Evolutionary conservation across 1,284 basidiomycete species (phyloP).

Genomic region (Erythrobasidium hasegawianum): DNA sequence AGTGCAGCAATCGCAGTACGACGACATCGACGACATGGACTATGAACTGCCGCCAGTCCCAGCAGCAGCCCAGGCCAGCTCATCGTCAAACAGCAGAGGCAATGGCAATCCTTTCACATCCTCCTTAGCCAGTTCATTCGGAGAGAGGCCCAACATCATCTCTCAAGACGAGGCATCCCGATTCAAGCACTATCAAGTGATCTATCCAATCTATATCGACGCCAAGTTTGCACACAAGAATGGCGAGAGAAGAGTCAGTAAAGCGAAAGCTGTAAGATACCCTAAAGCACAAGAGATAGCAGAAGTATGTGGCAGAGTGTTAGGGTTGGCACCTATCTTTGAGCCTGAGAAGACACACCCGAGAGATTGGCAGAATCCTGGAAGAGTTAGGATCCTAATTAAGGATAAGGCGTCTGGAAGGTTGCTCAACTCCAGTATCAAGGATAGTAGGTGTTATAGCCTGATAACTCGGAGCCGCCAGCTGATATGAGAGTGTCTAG

Average conservation of each 20-base stretch:
- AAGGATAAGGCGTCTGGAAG: slow-evolving; percentile 65
- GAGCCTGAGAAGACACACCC: slow-evolving; percentile 75
- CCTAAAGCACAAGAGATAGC: slow-evolving; percentile 88
- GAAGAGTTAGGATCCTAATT: slow-evolving; percentile 87
- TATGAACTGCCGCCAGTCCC: slow-evolving; percentile 26
- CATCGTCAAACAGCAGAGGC: not conserved
- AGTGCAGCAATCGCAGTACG: slow-evolving; percentile 11
- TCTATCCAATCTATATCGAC: slow-evolving; percentile 97
- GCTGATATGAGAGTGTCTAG: slow-evolving; percentile 1
- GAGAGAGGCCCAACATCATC: slow-evolving; percentile 8
- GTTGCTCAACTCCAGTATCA: slow-evolving; percentile 67
- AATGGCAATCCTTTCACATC: not conserved
- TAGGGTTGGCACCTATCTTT: slow-evolving; percentile 68
- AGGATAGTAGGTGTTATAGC: slow-evolving; percentile 64
- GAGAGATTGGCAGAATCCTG: slow-evolving; percentile 93
- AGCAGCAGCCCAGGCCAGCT: not conserved
- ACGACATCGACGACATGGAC: slow-evolving; percentile 35
- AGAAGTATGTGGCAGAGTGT: slow-evolving; percentile 64
- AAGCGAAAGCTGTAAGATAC: slow-evolving; percentile 80
- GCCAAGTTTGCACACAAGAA: slow-evolving; percentile 81
- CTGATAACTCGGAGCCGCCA: not conserved
- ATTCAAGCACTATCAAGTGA: slow-evolving; percentile 48
- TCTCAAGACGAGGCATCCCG: not conserved
- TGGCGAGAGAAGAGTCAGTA: slow-evolving; percentile 74
- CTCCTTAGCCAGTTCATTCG: not conserved